A percentile compares a stretch with the other conserved stretches of the same genome.
Conservation (phyloP, 495 filamentous ascomycete species). For the Neurospora tetrasperma region DNA sequence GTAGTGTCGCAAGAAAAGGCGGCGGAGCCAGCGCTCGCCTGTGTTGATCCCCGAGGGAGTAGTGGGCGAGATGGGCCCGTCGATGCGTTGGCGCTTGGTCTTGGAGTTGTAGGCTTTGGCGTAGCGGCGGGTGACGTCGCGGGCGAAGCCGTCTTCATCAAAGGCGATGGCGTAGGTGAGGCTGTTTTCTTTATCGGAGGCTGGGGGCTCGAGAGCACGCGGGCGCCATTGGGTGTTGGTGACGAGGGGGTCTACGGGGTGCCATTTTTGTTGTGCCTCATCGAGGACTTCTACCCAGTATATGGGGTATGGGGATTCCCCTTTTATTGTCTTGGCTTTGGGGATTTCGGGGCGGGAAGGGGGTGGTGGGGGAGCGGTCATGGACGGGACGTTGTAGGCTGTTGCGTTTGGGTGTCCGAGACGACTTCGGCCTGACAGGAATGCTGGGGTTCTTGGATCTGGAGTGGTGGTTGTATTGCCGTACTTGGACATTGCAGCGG, state of each 20-base stretch:
- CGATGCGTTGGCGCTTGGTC: conserved; percentile 66
- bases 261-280: conserved; percentile 76
- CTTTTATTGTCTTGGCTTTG: conserved; percentile 31
- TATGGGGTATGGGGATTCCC: conserved; percentile 63
- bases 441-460: conserved; percentile 7
- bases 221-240: conserved; percentile 67
- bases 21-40: conserved; percentile 66
- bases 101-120: conserved; percentile 79
- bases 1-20: conserved; percentile 46
- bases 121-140: conserved; percentile 77
- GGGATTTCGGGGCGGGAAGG: conserved; percentile 15
- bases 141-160: conserved; percentile 57
- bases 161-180: conserved; percentile 84
- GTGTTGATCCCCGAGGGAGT: not conserved
- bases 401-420: conserved; percentile 35
- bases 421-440: conserved; percentile 20
- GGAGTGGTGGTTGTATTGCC: conserved; percentile 11
- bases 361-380: conserved; percentile 10
- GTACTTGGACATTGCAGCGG: conserved; percentile 25
- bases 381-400: conserved; percentile 26
- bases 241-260: conserved; percentile 76
- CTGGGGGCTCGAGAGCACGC: conserved; percentile 64
- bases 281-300: conserved; percentile 95
- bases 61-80: conserved; percentile 26
- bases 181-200: conserved; percentile 56